A percentile compares a stretch with the other conserved stretches of the same genome.
Conservation (phyloP, 2,329 filamentous ascomycete species). For the Elsinoe arachidis region DNA sequence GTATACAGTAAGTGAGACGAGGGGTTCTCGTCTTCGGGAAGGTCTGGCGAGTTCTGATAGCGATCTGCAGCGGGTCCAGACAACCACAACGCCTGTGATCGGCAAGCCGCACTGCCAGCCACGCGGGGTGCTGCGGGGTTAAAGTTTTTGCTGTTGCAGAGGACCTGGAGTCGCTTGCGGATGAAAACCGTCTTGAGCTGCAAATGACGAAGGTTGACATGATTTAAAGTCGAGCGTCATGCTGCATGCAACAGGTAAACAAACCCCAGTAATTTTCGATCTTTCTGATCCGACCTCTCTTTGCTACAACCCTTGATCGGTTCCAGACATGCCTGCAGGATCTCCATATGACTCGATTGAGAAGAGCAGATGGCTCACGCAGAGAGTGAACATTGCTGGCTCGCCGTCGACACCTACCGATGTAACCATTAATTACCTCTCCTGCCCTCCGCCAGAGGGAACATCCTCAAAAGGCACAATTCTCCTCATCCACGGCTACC, state of each 20-base stretch:
- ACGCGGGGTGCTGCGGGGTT: neutral
- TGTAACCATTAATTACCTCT: conserved; percentile 4
- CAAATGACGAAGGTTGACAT: neutral
- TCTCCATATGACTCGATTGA: conserved; percentile 1
- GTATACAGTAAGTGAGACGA: neutral
- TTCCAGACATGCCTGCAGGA: neutral
- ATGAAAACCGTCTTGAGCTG: neutral
- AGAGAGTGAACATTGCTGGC: neutral
- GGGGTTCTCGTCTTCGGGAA: neutral
- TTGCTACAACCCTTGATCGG: neutral
- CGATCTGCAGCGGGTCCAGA: neutral
- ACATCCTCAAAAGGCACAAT: conserved; percentile 28
- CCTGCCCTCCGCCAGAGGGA: neutral
- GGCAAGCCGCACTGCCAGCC: neutral
- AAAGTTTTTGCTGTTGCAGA: neutral
- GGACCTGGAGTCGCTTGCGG: neutral
- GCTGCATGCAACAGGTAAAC: neutral
- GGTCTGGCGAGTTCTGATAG: conserved; percentile 2
- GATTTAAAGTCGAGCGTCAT: neutral
- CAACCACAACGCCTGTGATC: neutral
- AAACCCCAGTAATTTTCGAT: neutral
- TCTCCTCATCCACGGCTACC: conserved; percentile 42
- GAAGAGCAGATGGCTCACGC: conserved; percentile 5
- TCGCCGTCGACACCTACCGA: conserved; percentile 1
- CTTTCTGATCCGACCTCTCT: neutral